Percentiles rank a stretch among this genome's conserved stretches.
phyloP scores from a whole-genome alignment of 768 basidiomycete genomes.

The Agrocybe chaxingu region DNA sequence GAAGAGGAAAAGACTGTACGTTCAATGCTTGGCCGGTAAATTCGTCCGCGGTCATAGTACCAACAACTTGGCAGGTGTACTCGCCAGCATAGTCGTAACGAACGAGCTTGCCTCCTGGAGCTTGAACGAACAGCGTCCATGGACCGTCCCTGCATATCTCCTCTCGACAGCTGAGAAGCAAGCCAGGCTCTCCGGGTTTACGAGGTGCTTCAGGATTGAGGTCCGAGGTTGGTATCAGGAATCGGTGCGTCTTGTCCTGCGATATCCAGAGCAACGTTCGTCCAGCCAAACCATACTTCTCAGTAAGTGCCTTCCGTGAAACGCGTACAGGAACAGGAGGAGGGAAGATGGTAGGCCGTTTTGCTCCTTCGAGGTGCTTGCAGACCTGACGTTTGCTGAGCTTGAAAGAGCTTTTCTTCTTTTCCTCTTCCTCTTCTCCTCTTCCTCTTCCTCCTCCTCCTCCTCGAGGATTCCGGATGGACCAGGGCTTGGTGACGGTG shows the following conservation, averaged over 20 bases:
- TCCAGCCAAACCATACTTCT: conserved; percentile 9
- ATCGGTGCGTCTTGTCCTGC: conserved; percentile 5
- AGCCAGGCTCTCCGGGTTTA: conserved; percentile 9
- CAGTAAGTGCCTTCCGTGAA: conserved; percentile 10
- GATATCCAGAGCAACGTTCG: conserved; percentile 15
- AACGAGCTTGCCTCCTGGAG: conserved; percentile 1
- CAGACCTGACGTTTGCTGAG: neutral
- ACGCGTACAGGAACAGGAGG: conserved; percentile 1
- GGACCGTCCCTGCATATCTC: conserved; percentile 10
- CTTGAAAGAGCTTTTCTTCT: neutral
- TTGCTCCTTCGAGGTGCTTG: conserved; percentile 3
- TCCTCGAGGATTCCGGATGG: neutral
- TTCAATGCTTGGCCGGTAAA: conserved; percentile 5
- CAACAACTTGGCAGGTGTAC: conserved; percentile 9
- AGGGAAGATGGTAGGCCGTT: neutral
- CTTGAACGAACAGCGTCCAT: conserved; percentile 11
- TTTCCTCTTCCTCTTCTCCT: neutral
- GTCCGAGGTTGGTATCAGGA: conserved; percentile 8
- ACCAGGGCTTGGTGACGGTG: neutral
- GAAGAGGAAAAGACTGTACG: neutral
- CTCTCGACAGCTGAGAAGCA: conserved; percentile 12
- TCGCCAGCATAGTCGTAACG: conserved; percentile 14
- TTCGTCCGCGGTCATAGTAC: conserved; percentile 6
- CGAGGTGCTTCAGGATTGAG: conserved; percentile 14
- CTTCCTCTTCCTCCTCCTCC: neutral